Percentiles rank a stretch among this genome's conserved stretches.
Conservation (phyloP, 352 stramenopile species). For the Pythium sukuiense region DNA sequence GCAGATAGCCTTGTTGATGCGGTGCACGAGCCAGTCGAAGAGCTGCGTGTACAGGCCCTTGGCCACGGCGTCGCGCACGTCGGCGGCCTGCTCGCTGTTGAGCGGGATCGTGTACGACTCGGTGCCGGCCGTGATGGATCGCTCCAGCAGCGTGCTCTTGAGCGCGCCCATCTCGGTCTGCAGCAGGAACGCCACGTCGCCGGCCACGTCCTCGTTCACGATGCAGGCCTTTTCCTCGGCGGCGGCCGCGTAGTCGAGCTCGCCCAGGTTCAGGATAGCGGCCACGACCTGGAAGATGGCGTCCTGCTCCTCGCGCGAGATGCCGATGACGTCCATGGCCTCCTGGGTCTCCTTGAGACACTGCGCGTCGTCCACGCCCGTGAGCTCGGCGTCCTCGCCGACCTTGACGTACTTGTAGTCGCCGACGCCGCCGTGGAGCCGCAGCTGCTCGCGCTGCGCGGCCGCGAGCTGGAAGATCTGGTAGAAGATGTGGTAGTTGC, state of each 20-base stretch:
- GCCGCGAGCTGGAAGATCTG: conserved; percentile 81
- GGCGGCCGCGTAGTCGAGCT: conserved; percentile 90
- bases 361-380: conserved; percentile 69
- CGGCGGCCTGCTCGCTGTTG: conserved; percentile 82
- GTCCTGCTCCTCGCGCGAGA: conserved; percentile 88
- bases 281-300: conserved; percentile 94
- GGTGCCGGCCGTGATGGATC: conserved; percentile 90
- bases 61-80: conserved; percentile 94
- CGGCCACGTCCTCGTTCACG: conserved; percentile 54
- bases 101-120: conserved; percentile 93
- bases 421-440: conserved; percentile 51
- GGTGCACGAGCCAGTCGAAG: conserved; percentile 96
- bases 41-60: conserved; percentile 96
- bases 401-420: conserved; percentile 82
- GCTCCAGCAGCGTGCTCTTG: conserved; percentile 87
- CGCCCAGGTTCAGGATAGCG: conserved; percentile 96
- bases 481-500: conserved; percentile 99
- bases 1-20: conserved; percentile 80
- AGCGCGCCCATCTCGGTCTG: conserved; percentile 69
- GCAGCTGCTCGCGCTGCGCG: conserved; percentile 49
- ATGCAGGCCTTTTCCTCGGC: conserved; percentile 60
- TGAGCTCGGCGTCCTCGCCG: conserved; percentile 50
- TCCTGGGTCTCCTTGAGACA: conserved; percentile 85
- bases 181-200: conserved; percentile 59
- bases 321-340: conserved; percentile 89